These are phyloP conservation scores for Potentilla sterilis DNA, from an alignment of 306 rosid species.

Conservation along the genomic window DNA sequence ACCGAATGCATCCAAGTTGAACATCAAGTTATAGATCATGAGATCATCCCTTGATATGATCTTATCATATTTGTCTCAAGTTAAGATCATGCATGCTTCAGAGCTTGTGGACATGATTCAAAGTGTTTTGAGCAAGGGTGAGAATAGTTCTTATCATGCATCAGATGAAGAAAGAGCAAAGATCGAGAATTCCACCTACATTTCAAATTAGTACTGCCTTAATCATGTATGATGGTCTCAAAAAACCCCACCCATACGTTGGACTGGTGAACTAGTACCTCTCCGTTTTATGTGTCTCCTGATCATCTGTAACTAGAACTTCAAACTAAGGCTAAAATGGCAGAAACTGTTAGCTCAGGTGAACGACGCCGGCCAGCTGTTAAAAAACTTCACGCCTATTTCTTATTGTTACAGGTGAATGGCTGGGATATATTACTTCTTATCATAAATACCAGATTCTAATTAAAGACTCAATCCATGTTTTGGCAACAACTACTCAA, in stretches of 20 bases:
- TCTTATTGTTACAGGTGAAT: neutral
- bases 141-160: neutral
- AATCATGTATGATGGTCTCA: neutral
- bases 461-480: neutral
- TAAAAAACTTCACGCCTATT: neutral
- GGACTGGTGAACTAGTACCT: neutral
- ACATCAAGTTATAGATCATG: neutral
- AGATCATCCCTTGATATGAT: neutral
- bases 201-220: slow-evolving; percentile 3
- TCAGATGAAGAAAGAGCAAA: neutral
- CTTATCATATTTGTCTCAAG: slow-evolving; percentile 4
- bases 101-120: neutral
- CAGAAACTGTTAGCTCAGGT: neutral
- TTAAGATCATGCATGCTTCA: slow-evolving; percentile 1
- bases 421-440: neutral
- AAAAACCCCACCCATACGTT: neutral
- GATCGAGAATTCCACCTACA: neutral
- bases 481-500: neutral
- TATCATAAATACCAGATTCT: neutral
- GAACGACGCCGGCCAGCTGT: too few species aligned
- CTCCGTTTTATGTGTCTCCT: neutral
- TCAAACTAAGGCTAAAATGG: neutral
- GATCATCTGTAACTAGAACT: neutral
- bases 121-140: neutral
- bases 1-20: slow-evolving; percentile 9